Percentiles rank a stretch among this genome's conserved stretches.
Conservation (phyloP, 1,284 basidiomycete species). For the Melampsora larici-populina region DNA sequence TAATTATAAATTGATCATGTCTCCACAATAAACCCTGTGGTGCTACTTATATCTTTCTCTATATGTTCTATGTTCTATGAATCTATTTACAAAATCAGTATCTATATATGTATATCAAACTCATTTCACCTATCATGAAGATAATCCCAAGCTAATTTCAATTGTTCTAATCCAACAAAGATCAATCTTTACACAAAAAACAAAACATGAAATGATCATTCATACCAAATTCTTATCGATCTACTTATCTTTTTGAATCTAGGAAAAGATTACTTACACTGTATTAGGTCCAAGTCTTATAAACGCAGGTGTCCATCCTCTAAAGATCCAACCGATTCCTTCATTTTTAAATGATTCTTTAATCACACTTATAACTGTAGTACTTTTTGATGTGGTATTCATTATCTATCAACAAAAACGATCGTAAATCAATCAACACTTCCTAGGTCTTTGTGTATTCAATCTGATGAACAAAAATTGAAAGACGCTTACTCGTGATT, state of each 20-base stretch:
- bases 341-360: conserved; percentile 69
- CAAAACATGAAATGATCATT: neutral
- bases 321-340: conserved; percentile 86
- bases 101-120: neutral
- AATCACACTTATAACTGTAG: conserved; percentile 70
- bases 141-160: conserved; percentile 29
- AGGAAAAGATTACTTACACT: conserved; percentile 17
- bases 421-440: neutral
- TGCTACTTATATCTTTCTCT: too few species aligned
- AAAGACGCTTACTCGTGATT: conserved; percentile 58
- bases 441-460: conserved; percentile 61
- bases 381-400: conserved; percentile 49
- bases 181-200: conserved; percentile 8
- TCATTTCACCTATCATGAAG: conserved; percentile 11
- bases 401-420: conserved; percentile 17
- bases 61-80: too few species aligned
- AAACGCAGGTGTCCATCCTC: conserved; percentile 59
- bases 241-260: neutral
- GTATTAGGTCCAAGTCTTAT: conserved; percentile 50
- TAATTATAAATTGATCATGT: too few species aligned
- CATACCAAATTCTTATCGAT: neutral
- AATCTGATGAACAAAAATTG: conserved; percentile 74
- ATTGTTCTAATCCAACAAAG: conserved; percentile 41
- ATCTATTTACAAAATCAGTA: too few species aligned
- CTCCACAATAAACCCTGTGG: too few species aligned